Base-by-base conservation (phyloP, 1,139 yeast species). In the Saccharomyces hybrid region DNA sequence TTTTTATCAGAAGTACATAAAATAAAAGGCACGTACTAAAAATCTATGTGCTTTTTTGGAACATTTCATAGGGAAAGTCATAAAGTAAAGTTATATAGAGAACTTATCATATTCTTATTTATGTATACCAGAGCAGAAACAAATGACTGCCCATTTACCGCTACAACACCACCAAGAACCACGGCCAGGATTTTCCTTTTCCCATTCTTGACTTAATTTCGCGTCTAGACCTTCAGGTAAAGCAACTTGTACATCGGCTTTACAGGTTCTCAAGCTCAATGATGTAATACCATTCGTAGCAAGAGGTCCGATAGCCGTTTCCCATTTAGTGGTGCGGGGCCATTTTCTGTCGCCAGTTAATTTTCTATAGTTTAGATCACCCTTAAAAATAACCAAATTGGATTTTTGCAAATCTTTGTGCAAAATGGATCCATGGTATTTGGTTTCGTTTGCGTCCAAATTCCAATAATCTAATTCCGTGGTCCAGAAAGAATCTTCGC, bases 201-300 rank as follows among this genome's bases (percentile, higher is more conserved):
- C 71, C 85, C 95, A 89, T 51, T 73, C 73, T 55, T 77, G 71
- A 49, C 80, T 77, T 59, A 93, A 76, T 65, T 82, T 76, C 61
- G 85, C 91, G 60, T 87, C 86, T 31, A 80, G 73, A 2, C 96
- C 97, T 47, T 77, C 73, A 5, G 79, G 77, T 58, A 93, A 79
- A 2, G 96, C 98, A 51, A 87, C 96, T 54, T 87, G 85, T n/a
- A 91, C 98, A 68, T 95, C 99, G 0, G 98, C 97, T 71, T 93
- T 93, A 71, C 96, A 85, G 2, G 99, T 93, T 74, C 99, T 82
- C 64, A 93, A 77, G 31, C 95, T 80, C 59, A 89, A 74, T 26
- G 88, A 65, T 14, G 82, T 83, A 54, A 93, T 74, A 7, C 84
- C 84, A 54, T 72, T 69, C 1, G 69, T 60, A 0, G 86, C 85